Evolutionary conservation across 345 rosid genomes (phyloP), one percentile per base, ranked within the genome.

Genomic region (Dimocarpus longan): DNA sequence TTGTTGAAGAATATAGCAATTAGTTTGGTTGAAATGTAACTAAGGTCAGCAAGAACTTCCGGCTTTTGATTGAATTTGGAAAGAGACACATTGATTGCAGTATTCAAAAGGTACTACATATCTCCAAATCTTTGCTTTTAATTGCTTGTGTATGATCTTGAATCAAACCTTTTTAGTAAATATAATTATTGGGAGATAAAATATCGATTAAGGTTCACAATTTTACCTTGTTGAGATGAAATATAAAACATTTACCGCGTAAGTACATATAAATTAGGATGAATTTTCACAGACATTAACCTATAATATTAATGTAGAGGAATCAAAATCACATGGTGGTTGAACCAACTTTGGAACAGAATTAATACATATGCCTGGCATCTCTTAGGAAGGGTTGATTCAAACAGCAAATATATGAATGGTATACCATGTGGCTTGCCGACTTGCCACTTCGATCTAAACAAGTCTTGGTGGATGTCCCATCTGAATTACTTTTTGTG

Each of bases 401-500:
- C 37, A 19, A 19, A 39, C 28, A 56, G 6, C 64, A 18, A 18
- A 22, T 44, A 4, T 66, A 16, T 66, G 12, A 11, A 22, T 18
- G 3, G 16, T 6, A 24, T 65, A 6, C 18, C 76, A 59, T 57
- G 74, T 79, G 78, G 16, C 50, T 66, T 67, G 78, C 78, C 78
- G 50, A 79, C 78, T 57, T 46, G 66, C 78, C 28, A 44, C 44
- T 24, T 73, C 82, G 15, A 67, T 74, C 82, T 56, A 28, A 68
- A 60, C 32, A 24, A 73, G 56, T 52, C 16, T 71, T 39, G 81
- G 62, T 71, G 43, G 0, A 65, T 39, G 82, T 73, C 69, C 65
- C 73, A 21, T 79, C 74, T 56, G 21, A 40, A 73, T 66, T 66
- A 11, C 73, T 22, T 76, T 21, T 76, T 75, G n/a, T 28, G 71